phyloP scores from a whole-genome alignment of 441 rosid genomes.

The Syzygium syzygioides region DNA sequence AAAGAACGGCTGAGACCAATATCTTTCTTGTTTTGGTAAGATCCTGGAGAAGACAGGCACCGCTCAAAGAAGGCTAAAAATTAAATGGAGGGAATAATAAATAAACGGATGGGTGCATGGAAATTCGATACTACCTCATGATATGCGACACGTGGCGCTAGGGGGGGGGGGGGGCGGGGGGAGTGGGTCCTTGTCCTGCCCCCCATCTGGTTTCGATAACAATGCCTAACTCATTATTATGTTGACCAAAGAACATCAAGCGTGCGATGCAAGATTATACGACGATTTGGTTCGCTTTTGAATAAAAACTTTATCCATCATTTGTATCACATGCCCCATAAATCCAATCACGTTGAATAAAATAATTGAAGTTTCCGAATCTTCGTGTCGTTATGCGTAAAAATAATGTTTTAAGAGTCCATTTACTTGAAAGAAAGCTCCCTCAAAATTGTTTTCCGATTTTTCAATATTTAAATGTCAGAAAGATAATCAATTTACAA shows the following conservation, averaged over 20 bases:
- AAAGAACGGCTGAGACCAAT: neutral
- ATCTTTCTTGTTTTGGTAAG: neutral
- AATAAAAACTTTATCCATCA: neutral
- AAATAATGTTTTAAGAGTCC: neutral
- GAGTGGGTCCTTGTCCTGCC: neutral
- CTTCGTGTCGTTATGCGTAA: rapidly evolving
- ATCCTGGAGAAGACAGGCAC: neutral
- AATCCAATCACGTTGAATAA: neutral
- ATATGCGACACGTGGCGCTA: neutral
- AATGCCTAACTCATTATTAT: neutral
- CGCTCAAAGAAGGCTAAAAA: neutral
- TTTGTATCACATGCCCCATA: neutral
- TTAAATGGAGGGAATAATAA: neutral
- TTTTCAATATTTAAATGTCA: rapidly evolving
- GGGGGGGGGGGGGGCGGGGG: too few relatives aligned
- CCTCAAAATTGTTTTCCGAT: neutral
- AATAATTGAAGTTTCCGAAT: rapidly evolving
- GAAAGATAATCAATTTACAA: neutral
- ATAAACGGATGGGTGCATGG: neutral
- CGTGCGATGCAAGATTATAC: neutral
- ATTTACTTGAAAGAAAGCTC: neutral
- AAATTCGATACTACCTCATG: neutral
- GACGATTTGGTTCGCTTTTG: neutral
- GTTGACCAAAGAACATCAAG: neutral
- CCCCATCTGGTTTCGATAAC: neutral